Evolutionary conservation across 2,329 filamentous ascomycete species (phyloP), one percentile per base, ranked within the genome.

Genomic region (Neofusicoccum sp.): DNA sequence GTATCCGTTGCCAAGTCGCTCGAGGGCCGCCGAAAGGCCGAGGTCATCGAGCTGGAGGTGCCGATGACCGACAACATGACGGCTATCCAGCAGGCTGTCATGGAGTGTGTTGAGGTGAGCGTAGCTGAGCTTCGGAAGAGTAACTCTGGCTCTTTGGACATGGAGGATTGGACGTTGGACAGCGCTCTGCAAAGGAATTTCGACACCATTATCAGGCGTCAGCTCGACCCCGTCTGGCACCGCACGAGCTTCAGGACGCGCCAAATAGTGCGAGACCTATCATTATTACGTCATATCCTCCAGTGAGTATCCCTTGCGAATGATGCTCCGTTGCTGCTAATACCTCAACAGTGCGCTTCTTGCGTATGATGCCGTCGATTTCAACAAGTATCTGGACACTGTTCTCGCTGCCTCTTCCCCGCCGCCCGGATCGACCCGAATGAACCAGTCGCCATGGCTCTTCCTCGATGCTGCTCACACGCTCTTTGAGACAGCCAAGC

Each of bases 201-300:
- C 73, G 95, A 98, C 72, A 81, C 90, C 63, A 89, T 93, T 60
- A 87, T 99, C 54, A 85, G 93, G 63, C 85, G 93, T 61, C 95
- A 99, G 74, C 80, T 99, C 16, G 93, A 98, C 70, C 93, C 93
- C 4, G 93, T 98, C 62, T 99, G 95, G 95, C 95, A 99, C 78
- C 86, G 95, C 58, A 90, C 96, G 56, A 97, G 90, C 73, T 96
- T 90, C 82, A 92, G 95, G 75, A 98, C 93, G 2, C 91, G 89
- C 69, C 93, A 97, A 75, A 96, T 99, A 66, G 93, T 96, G 61
- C 89, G 88, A 68, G 95, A 98, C 71, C 75, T 99, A 66, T 89
- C 88, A 0, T 87, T 96, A 16, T 81, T 99, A 38, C 85, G 93
- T 61, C 87, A 86, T 24, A 88, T 98, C 73, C 82, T 99, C 14